A percentile compares a stretch with the other conserved stretches of the same genome.
These are phyloP conservation scores for Xylona heveae DNA, from an alignment of 495 filamentous ascomycete species.

Conservation along the genomic window DNA sequence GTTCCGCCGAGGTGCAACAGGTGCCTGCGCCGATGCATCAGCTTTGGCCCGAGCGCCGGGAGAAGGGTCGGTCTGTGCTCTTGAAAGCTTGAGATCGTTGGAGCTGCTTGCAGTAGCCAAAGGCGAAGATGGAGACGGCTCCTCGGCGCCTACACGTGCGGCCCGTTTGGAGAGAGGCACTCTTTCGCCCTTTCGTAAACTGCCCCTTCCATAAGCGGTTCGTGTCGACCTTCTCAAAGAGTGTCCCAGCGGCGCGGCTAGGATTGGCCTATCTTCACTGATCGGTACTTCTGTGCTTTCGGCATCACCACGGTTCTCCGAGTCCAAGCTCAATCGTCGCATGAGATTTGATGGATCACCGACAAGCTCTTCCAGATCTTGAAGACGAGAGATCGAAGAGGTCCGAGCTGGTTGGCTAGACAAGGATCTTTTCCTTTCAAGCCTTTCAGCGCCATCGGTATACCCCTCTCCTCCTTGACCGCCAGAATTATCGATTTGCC, in stretches of 20 bases:
- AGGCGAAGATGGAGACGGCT: slow-evolving; percentile 25
- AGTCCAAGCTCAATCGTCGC: slow-evolving; percentile 40
- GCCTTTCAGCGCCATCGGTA: slow-evolving; percentile 67
- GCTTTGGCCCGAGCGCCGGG: slow-evolving; percentile 15
- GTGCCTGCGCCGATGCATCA: slow-evolving; percentile 13
- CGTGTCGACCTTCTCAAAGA: slow-evolving; percentile 75
- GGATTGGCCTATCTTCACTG: slow-evolving; percentile 74
- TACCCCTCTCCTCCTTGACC: slow-evolving; percentile 43
- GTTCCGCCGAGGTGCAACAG: slow-evolving; percentile 12
- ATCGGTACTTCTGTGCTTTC: slow-evolving; percentile 23
- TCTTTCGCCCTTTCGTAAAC: slow-evolving; percentile 57
- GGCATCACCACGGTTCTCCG: slow-evolving; percentile 12
- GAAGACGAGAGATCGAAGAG: slow-evolving; percentile 35
- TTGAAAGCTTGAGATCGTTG: slow-evolving; percentile 30
- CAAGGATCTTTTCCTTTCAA: slow-evolving; percentile 55
- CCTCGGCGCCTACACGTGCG: slow-evolving; percentile 31
- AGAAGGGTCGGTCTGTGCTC: slow-evolving; percentile 61
- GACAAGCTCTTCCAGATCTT: slow-evolving; percentile 57
- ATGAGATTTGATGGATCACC: slow-evolving; percentile 54
- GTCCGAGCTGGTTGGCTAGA: slow-evolving; percentile 27
- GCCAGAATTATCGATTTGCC: slow-evolving; percentile 58
- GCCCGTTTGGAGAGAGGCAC: slow-evolving; percentile 57
- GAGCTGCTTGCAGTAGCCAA: slow-evolving; percentile 11
- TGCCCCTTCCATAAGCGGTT: slow-evolving; percentile 81
- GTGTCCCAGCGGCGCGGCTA: slow-evolving; percentile 48